Conservation (phyloP, 1,139 yeast species). For the Trichomonascaceae sp. region DNA sequence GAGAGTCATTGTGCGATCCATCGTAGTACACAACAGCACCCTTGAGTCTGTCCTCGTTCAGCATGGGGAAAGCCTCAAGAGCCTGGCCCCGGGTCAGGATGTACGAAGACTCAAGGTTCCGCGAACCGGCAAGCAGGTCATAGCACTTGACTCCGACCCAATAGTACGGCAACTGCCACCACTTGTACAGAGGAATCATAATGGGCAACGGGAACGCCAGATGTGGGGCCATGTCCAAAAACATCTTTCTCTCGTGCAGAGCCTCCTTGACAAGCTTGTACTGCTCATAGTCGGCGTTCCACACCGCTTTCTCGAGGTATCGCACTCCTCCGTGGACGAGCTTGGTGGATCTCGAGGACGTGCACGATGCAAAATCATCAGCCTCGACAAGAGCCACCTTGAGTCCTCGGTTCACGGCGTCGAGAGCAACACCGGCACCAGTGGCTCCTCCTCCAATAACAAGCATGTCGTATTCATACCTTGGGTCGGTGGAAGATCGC, state of each 20-base stretch:
- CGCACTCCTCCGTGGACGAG: slow-evolving; percentile 98
- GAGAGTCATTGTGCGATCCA: slow-evolving; percentile 86
- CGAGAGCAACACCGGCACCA: slow-evolving; percentile 88
- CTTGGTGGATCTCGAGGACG: slow-evolving; percentile 90
- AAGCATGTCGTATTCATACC: slow-evolving; percentile 49
- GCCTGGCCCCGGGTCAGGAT: slow-evolving; percentile 58
- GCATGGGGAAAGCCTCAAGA: slow-evolving; percentile 72
- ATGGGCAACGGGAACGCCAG: slow-evolving; percentile 78
- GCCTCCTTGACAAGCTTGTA: slow-evolving; percentile 90
- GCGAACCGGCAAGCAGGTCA: slow-evolving; percentile 85
- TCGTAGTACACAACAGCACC: slow-evolving; percentile 92
- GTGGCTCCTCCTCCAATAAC: slow-evolving; percentile 95
- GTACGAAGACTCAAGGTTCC: slow-evolving; percentile 71
- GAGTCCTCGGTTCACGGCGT: slow-evolving; percentile 82
- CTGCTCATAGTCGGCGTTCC: slow-evolving; percentile 76
- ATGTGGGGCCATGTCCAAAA: slow-evolving; percentile 89
- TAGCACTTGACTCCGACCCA: slow-evolving; percentile 86
- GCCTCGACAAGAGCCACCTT: slow-evolving; percentile 80
- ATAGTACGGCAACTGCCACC: slow-evolving; percentile 95
- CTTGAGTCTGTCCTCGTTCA: slow-evolving; percentile 66
- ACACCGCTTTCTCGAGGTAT: slow-evolving; percentile 87
- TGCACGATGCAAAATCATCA: slow-evolving; percentile 82
- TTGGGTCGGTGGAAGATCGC: not conserved
- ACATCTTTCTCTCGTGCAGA: slow-evolving; percentile 78
- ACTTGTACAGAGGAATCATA: slow-evolving; percentile 86